Conservation (phyloP, 495 filamentous ascomycete species). For the Clohesyomyces aquaticus region DNA sequence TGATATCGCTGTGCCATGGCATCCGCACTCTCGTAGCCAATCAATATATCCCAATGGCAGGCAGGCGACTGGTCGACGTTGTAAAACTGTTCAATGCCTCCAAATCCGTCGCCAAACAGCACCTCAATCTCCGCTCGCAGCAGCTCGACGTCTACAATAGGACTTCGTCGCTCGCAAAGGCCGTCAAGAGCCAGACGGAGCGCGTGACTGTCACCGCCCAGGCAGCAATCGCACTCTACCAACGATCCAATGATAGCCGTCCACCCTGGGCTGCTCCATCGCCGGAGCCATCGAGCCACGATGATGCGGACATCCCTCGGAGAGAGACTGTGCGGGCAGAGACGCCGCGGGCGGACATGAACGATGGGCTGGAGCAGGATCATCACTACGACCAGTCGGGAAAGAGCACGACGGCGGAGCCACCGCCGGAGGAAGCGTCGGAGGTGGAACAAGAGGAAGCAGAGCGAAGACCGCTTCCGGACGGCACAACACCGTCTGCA, state of each 20-base stretch:
- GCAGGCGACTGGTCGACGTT: conserved; percentile 74
- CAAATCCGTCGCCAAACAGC: conserved; percentile 74
- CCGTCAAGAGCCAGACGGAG: conserved; percentile 65
- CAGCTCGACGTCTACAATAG: conserved; percentile 79
- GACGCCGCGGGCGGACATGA: conserved; percentile 11
- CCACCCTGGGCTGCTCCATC: conserved; percentile 37
- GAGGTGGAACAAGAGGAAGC: conserved; percentile 51
- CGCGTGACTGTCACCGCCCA: conserved; percentile 65
- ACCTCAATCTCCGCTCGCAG: conserved; percentile 72
- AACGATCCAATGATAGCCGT: conserved; percentile 58
- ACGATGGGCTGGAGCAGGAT: conserved; percentile 51
- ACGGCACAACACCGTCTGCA: conserved; percentile 51
- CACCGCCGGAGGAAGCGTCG: conserved; percentile 44
- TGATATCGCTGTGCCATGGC: background rate
- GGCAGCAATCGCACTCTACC: conserved; percentile 63
- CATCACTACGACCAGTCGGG: conserved; percentile 50
- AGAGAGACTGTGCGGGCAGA: conserved; percentile 34
- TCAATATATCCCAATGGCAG: conserved; percentile 57
- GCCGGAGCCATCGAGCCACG: conserved; percentile 34
- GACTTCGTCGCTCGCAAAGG: conserved; percentile 74
- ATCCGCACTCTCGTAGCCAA: background rate
- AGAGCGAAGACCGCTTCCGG: conserved; percentile 48
- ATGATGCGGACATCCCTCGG: conserved; percentile 34
- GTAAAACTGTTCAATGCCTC: conserved; percentile 78
- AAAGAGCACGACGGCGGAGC: conserved; percentile 41